These are phyloP conservation scores for Apiosordaria backusii DNA, from an alignment of 495 filamentous ascomycete genomes.

Conservation along the genomic window DNA sequence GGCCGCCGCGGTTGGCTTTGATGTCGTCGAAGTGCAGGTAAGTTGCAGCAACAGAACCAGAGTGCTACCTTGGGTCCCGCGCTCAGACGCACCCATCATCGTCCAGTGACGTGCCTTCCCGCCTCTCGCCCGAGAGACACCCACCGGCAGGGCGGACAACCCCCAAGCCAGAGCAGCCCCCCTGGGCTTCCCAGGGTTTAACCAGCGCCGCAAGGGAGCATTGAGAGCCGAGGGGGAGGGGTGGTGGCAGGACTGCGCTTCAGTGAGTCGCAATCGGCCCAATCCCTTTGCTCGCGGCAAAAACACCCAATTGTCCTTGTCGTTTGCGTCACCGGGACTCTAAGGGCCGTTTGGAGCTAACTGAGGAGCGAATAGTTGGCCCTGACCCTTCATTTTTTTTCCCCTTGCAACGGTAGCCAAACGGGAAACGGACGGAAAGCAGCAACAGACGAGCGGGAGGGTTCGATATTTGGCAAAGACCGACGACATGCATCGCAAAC, in stretches of 20 bases:
- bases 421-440: neutral
- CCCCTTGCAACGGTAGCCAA: too few relatives aligned
- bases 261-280: neutral
- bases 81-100: slow-evolving; percentile 4
- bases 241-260: neutral
- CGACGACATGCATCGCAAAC: neutral
- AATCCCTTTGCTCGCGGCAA: neutral
- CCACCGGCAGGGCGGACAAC: neutral
- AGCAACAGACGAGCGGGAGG: neutral
- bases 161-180: neutral
- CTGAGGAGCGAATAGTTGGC: neutral
- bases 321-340: neutral
- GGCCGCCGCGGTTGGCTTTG: slow-evolving; percentile 2
- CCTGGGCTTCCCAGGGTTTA: neutral
- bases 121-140: slow-evolving; percentile 1
- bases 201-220: neutral
- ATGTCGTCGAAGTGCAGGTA: slow-evolving; percentile 17
- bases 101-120: slow-evolving; percentile 16
- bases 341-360: neutral
- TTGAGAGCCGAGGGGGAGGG: neutral
- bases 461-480: neutral
- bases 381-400: too few relatives aligned
- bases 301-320: neutral
- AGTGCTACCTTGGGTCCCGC: slow-evolving; percentile 1
- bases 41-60: slow-evolving; percentile 21